Evolutionary conservation across 345 rosid genomes (phyloP).

Genomic region (Theobroma cacao): DNA sequence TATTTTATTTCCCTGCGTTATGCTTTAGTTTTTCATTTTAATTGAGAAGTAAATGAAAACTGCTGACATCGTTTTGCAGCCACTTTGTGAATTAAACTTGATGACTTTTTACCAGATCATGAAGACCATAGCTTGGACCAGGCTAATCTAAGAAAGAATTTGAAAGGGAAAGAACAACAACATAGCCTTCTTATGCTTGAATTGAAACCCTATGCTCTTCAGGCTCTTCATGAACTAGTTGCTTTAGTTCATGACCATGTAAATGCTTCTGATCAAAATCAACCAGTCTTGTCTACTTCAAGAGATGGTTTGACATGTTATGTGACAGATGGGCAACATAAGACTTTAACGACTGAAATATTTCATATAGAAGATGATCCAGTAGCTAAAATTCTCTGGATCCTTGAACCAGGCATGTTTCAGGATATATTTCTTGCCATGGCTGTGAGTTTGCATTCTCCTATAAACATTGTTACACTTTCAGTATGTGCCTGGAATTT

Average conservation of each 20-base stretch:
- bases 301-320: conserved; percentile 27
- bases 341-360: conserved; percentile 19
- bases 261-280: conserved; percentile 41
- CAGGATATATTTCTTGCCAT: conserved; percentile 60
- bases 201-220: conserved; percentile 45
- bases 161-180: conserved; percentile 27
- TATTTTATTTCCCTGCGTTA: not conserved
- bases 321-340: conserved; percentile 24
- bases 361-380: conserved; percentile 63
- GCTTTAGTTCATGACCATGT: conserved; percentile 70
- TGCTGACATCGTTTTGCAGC: not conserved
- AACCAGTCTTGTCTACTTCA: conserved; percentile 27
- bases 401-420: conserved; percentile 48
- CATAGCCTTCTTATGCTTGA: conserved; percentile 36
- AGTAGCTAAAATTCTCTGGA: conserved; percentile 68
- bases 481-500: conserved; percentile 11
- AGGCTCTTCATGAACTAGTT: conserved; percentile 68
- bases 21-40: not conserved
- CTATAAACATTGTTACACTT: not conserved
- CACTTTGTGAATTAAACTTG: conserved; percentile 16
- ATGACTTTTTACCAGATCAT: conserved; percentile 30
- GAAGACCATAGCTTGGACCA: conserved; percentile 23
- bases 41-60: not conserved
- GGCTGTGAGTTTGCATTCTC: conserved; percentile 50
- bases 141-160: conserved; percentile 26